Conservation (phyloP, 108 stramenopile species). For the Schizochytrium sp. region DNA sequence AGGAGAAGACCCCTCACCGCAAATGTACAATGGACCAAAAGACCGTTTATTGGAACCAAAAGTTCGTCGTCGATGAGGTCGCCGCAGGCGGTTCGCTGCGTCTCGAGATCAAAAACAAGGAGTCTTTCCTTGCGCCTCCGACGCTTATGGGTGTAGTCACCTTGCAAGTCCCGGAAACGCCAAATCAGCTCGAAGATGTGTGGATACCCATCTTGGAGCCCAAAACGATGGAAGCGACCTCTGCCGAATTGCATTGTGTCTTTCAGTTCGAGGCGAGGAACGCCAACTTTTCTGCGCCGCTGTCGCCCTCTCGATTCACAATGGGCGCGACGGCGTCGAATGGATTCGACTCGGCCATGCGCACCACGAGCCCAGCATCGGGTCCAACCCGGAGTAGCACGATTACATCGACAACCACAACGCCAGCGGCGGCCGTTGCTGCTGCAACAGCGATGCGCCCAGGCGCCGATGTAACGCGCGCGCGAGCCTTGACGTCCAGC, state of each 20-base stretch:
- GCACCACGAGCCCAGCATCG: no score
- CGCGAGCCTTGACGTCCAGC: not conserved
- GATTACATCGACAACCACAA: not conserved
- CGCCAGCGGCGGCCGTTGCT: not conserved
- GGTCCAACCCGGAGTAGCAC: not conserved
- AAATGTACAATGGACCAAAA: not conserved
- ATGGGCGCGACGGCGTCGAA: no score
- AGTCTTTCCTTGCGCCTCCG: not conserved
- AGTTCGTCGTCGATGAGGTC: not conserved
- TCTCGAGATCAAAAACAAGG: not conserved
- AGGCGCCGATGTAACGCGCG: not conserved
- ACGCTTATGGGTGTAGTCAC: not conserved
- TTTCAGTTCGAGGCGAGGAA: not conserved
- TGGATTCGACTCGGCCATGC: no score
- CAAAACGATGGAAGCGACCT: not conserved
- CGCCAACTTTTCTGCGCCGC: no score
- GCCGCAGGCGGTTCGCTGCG: not conserved
- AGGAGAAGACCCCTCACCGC: not conserved
- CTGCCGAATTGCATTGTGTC: not conserved
- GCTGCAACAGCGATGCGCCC: not conserved
- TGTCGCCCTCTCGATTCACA: no score
- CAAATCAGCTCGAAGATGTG: not conserved
- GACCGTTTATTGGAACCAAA: not conserved
- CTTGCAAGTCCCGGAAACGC: not conserved
- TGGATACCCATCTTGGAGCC: not conserved